phyloP scores from a whole-genome alignment of 2,329 filamentous ascomycete genomes.

The Hirsutella thompsonii region DNA sequence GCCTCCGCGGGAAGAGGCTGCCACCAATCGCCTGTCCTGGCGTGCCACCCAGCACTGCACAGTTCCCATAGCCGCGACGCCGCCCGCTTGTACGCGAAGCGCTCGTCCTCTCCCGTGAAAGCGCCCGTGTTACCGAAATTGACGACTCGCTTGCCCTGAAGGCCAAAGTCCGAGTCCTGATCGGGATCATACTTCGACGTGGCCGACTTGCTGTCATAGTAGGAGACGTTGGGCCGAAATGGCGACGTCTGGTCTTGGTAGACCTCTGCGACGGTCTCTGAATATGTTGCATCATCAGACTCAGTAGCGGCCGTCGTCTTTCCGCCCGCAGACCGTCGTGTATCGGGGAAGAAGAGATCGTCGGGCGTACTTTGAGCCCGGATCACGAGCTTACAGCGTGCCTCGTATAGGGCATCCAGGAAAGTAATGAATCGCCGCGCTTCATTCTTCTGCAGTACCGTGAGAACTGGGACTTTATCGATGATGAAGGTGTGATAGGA shows the following conservation, averaged over 20 bases:
- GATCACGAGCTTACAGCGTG: slow-evolving; percentile 63
- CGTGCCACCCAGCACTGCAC: slow-evolving; percentile 62
- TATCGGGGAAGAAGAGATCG: slow-evolving; percentile 64
- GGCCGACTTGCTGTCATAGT: slow-evolving; percentile 37
- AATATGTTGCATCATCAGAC: slow-evolving; percentile 25
- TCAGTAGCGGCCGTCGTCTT: slow-evolving; percentile 7
- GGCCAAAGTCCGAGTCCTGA: slow-evolving; percentile 42
- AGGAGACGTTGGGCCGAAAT: slow-evolving; percentile 67
- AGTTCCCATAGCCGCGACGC: slow-evolving; percentile 72
- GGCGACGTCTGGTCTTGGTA: slow-evolving; percentile 67
- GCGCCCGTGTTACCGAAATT: slow-evolving; percentile 56
- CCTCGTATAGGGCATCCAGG: slow-evolving; percentile 69
- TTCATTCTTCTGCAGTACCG: slow-evolving; percentile 62
- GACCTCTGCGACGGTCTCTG: slow-evolving; percentile 44
- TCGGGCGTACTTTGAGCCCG: slow-evolving; percentile 57
- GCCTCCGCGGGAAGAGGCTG: slow-evolving; percentile 50
- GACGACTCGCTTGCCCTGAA: slow-evolving; percentile 19
- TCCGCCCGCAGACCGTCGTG: slow-evolving; percentile 9
- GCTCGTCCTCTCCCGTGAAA: slow-evolving; percentile 71
- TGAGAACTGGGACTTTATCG: slow-evolving; percentile 55
- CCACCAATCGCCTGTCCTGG: slow-evolving; percentile 55
- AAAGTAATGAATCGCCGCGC: slow-evolving; percentile 70
- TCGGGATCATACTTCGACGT: slow-evolving; percentile 40
- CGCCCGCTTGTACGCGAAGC: slow-evolving; percentile 70
- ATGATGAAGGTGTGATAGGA: slow-evolving; percentile 69